Conservation (phyloP, 352 stramenopile species). For the Phytophthora tentaculata region DNA sequence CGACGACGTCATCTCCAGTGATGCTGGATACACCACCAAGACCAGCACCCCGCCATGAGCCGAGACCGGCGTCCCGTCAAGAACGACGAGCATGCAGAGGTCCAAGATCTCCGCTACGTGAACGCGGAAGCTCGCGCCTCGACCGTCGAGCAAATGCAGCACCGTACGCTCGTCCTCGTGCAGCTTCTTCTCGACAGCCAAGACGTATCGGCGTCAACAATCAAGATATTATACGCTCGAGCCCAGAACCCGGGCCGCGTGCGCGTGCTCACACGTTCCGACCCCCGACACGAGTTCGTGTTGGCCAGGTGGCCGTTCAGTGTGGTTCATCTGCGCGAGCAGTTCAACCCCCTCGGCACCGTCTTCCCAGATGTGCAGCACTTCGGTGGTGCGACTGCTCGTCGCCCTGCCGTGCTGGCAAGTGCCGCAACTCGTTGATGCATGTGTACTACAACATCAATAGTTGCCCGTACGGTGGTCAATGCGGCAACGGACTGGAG, state of each 20-base stretch:
- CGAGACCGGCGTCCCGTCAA: no score
- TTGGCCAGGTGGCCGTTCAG: background rate
- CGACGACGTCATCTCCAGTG: background rate
- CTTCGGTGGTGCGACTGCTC: slow-evolving; percentile 7
- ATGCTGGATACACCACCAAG: background rate
- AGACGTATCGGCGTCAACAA: background rate
- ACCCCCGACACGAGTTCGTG: background rate
- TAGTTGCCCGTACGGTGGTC: slow-evolving; percentile 6
- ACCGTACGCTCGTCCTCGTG: background rate
- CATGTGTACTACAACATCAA: slow-evolving; percentile 13
- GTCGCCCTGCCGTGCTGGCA: background rate
- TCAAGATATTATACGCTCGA: background rate
- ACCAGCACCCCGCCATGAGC: no score
- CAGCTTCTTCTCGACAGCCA: background rate
- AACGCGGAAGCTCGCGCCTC: background rate
- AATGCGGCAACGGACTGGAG: slow-evolving; percentile 10
- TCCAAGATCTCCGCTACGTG: background rate
- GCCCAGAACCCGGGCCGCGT: background rate
- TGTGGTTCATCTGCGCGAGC: slow-evolving; percentile 1
- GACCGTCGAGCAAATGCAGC: background rate
- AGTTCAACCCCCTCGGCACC: slow-evolving; percentile 6
- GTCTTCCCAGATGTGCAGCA: slow-evolving; percentile 12
- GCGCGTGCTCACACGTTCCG: background rate
- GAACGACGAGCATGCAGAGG: no score
- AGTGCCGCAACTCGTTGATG: slow-evolving; percentile 3